These are phyloP conservation scores for Aspergillus baeticus DNA, from an alignment of 495 filamentous ascomycete genomes.

Conservation along the genomic window DNA sequence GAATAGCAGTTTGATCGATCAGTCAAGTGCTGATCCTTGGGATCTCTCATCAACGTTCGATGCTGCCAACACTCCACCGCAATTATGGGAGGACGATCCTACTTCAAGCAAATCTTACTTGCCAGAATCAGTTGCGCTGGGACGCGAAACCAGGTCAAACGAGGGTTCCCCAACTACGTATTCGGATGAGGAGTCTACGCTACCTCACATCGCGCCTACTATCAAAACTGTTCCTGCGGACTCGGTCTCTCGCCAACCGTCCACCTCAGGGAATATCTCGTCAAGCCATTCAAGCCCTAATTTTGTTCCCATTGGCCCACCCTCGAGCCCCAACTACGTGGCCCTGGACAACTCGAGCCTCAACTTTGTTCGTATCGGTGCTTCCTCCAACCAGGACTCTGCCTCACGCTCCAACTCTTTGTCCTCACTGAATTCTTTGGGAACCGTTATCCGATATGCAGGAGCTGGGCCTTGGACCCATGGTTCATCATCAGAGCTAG, in stretches of 20 bases:
- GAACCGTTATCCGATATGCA: constrained; percentile 45
- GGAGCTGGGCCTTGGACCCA: constrained; percentile 38
- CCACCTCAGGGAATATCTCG: constrained; percentile 19
- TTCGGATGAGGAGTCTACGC: constrained; percentile 40
- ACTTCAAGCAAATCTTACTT: constrained; percentile 43
- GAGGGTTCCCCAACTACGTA: constrained; percentile 27
- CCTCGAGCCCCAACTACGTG: constrained; percentile 47
- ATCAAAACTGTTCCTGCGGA: constrained; percentile 42
- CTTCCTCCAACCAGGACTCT: constrained; percentile 37
- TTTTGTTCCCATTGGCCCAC: constrained; percentile 39
- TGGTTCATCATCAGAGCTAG: constrained; percentile 35
- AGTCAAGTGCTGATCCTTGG: constrained; percentile 36
- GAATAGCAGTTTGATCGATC: constrained; percentile 32
- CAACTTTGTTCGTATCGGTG: constrained; percentile 36
- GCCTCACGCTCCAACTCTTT: constrained; percentile 43
- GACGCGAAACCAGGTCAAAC: constrained; percentile 27
- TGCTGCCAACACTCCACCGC: constrained; percentile 38
- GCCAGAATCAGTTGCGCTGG: constrained; percentile 27
- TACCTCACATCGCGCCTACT: constrained; percentile 38
- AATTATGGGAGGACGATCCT: constrained; percentile 47
- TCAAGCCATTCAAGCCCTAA: constrained; percentile 43
- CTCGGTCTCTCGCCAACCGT: constrained; percentile 24
- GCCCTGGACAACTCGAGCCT: constrained; percentile 44
- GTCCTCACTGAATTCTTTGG: constrained; percentile 48
- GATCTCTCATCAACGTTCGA: constrained; percentile 44